Evolutionary conservation across 331 rosid species (phyloP), one percentile per base, ranked within the genome.

Genomic region (Stylosanthes scabra): DNA sequence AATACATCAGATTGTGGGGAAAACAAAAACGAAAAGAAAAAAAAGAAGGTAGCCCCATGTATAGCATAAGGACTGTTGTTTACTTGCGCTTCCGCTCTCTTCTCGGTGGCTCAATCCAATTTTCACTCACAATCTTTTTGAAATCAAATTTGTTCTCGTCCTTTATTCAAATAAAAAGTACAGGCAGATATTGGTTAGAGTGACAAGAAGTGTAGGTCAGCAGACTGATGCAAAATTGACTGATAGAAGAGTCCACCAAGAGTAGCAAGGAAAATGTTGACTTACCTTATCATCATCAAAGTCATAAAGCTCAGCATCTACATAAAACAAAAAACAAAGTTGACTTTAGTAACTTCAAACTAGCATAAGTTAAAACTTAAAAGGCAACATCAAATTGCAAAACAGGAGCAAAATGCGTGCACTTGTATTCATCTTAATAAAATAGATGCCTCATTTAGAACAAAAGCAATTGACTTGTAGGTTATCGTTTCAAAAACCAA

Each of bases 51-150:
- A 83, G 58, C 46, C 16, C 20, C 6, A 51, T 41, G 6, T 44
- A 68, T 6, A 52, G 40, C 64, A 77, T 20, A 41, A 56, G 63
- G 25, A 27, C 42, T 7, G 10, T 57, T 59, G 45, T 10, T 68
- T 88, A 91, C 99, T 91, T 91, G 88, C 99, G 93, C 84, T 94
- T 94, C 83, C 99, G 85, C 83, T 94, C 99, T 80, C 99, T 85
- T 81, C 88, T 91, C 25, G 99, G 96, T 11, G 99, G 99, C 83
- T 94, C 99, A 29, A 94, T 86, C 99, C 99, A 94, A 72, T 94
- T 91, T 0, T 94, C 97, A 59, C 99, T 94, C 37, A 91, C 99
- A 59, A 94, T 87, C 83, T 94, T 94, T 88, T 94, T 94, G 86
- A 94, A 94, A 84, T 94, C 99, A 66, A 88, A 70, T 86, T 91